phyloP scores from a whole-genome alignment of 768 basidiomycete species.

The Suillus paluster region DNA sequence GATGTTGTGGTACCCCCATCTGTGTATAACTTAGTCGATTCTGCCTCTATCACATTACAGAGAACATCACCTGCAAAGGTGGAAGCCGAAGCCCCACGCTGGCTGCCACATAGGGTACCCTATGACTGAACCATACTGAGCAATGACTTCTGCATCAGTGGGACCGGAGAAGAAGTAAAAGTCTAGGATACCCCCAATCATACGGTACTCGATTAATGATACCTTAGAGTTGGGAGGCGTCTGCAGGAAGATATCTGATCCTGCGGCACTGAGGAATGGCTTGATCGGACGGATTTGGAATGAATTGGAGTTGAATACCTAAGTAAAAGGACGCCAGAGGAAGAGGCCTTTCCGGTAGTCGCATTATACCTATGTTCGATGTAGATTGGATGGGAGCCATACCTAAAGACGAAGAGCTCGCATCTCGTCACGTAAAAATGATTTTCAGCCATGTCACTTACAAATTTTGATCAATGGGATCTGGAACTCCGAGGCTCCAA shows the following conservation, averaged over 20 bases:
- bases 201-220: slow-evolving; percentile 72
- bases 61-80: slow-evolving; percentile 59
- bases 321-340: slow-evolving; percentile 79
- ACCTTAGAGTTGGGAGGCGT: slow-evolving; percentile 57
- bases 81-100: slow-evolving; percentile 79
- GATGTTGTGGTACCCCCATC: slow-evolving; percentile 57
- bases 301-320: slow-evolving; percentile 44
- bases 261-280: slow-evolving; percentile 53
- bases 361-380: slow-evolving; percentile 72
- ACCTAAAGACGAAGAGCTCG: slow-evolving; percentile 40
- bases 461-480: slow-evolving; percentile 72
- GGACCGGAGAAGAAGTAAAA: slow-evolving; percentile 77
- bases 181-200: slow-evolving; percentile 76
- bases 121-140: slow-evolving; percentile 71
- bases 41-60: slow-evolving; percentile 5
- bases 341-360: slow-evolving; percentile 51
- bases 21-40: background rate
- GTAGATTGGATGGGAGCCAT: slow-evolving; percentile 76
- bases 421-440: background rate
- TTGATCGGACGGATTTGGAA: slow-evolving; percentile 2
- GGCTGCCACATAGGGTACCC: slow-evolving; percentile 76
- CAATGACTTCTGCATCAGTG: slow-evolving; percentile 55
- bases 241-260: slow-evolving; percentile 70
- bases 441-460: slow-evolving; percentile 33
- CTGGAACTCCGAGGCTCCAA: slow-evolving; percentile 66